Evolutionary conservation across 495 filamentous ascomycete species (phyloP).

Genomic region (Tuber borchii): DNA sequence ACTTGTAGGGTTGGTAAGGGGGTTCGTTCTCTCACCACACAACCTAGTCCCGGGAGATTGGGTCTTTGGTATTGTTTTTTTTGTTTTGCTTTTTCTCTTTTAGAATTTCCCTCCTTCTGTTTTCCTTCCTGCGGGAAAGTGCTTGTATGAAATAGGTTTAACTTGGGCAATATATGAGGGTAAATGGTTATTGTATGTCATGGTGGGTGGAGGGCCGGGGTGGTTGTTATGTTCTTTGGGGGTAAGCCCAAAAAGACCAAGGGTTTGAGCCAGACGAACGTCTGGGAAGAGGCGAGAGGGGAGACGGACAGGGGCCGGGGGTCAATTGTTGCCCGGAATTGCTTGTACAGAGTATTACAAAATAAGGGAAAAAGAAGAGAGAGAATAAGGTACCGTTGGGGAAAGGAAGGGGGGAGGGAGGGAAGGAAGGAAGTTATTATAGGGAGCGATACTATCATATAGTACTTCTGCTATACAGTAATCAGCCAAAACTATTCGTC

Average conservation of each 20-base stretch:
- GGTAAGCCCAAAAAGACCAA: constrained; percentile 26
- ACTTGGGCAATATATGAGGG: not conserved
- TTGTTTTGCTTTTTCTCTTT: not conserved
- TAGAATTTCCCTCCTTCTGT: not conserved
- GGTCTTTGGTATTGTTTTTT: constrained; percentile 21
- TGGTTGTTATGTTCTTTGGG: constrained; percentile 21
- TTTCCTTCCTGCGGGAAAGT: not conserved
- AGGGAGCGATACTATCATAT: not conserved
- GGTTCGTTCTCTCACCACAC: not conserved
- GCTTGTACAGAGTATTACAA: constrained; percentile 5
- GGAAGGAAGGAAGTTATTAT: constrained; percentile 6
- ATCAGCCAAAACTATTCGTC: not conserved
- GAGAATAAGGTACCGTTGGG: not conserved
- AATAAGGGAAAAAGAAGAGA: not conserved
- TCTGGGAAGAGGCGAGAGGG: constrained; percentile 13
- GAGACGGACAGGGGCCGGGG: not conserved
- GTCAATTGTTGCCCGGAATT: constrained; percentile 1
- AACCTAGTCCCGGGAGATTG: constrained; percentile 38
- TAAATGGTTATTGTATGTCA: not conserved
- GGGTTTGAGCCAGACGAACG: constrained; percentile 28
- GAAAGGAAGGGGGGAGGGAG: not conserved
- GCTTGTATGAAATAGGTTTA: not conserved
- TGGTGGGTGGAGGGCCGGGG: not conserved
- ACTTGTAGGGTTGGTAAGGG: constrained; percentile 1
- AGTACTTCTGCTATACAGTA: not conserved